Evolutionary conservation across 2,329 filamentous ascomycete species (phyloP), one percentile per base, ranked within the genome.

Genomic region (Venturia asperata): DNA sequence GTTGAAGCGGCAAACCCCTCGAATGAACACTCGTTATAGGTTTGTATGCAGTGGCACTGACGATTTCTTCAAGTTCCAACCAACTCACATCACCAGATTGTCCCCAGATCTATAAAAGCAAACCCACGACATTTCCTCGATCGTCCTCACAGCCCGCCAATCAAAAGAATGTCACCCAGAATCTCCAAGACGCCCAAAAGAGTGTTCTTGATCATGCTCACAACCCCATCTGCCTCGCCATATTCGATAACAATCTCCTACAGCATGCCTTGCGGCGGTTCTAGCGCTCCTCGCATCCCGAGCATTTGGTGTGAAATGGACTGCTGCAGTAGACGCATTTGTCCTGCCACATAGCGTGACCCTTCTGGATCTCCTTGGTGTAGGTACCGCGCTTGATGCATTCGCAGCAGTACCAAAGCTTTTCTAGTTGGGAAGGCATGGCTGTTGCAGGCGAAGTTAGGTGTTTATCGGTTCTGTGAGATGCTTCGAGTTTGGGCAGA

Each of bases 381-480:
- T n/a, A 58, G 27, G 15, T 39, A 37, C 52, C 52, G 13, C 52
- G 52, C 17, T 58, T 58, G 52, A 58, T 19, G 30, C 52, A 58
- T 37, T 58, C 52, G 52, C 52, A 58, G 52, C 52, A 58, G 30
- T 37, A 58, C 52, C 52, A 58, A 15, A n/a, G 27, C 30, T 39
- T 58, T 4, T 58, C 52, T 11, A 1, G 13, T 9, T 5, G 52
- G 30, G 4, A 34, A 21, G 30, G 1, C 30, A 34, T 58, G 52
- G 15, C 24, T 30, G 21, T 9, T 3, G 21, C 3, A 15, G 45
- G n/a, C 6, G 19, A 9, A 6, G 21, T 52, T 1, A 9, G 47
- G 3, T 52, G 11, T 27, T 9, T 27, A 5, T 52, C 17, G 10
- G 21, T 2, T 52, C 11, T 52, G 21, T 52, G 21, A 27, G 21